These are phyloP conservation scores for Dryadomyces quercus-mongolicae DNA, from an alignment of 2,329 filamentous ascomycete genomes.

Conservation along the genomic window DNA sequence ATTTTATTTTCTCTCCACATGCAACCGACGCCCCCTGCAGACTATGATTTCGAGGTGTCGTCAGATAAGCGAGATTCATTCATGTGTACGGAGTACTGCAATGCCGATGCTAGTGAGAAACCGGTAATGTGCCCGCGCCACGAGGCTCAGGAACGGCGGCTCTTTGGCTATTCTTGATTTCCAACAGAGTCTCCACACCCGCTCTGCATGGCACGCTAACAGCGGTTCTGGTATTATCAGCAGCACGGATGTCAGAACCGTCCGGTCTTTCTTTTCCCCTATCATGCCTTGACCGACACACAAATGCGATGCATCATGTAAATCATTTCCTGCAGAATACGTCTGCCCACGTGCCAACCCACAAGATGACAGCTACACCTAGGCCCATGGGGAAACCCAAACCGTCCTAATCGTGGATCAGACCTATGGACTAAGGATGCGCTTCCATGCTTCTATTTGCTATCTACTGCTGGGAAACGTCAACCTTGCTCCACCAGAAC, in stretches of 20 bases:
- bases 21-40: too few species aligned
- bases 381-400: too few species aligned
- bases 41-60: too few species aligned
- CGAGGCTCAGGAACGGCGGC: slow-evolving; percentile 1
- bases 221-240: too few species aligned
- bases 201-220: not conserved
- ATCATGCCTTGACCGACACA: too few species aligned
- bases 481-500: slow-evolving; percentile 33
- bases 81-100: not conserved
- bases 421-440: not conserved
- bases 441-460: not conserved
- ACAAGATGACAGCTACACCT: not conserved
- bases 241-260: too few species aligned
- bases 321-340: too few species aligned
- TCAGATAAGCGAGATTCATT: too few species aligned
- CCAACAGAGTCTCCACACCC: not conserved
- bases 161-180: slow-evolving; percentile 1
- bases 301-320: too few species aligned
- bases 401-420: not conserved
- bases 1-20: too few species aligned
- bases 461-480: slow-evolving; percentile 6
- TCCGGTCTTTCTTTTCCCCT: too few species aligned
- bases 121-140: slow-evolving; percentile 5
- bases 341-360: not conserved
- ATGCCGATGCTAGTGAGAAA: not conserved